Evolutionary conservation across 805 yeast species (phyloP), one percentile per base, ranked within the genome.

Genomic region (Metschnikowia gruessii): DNA sequence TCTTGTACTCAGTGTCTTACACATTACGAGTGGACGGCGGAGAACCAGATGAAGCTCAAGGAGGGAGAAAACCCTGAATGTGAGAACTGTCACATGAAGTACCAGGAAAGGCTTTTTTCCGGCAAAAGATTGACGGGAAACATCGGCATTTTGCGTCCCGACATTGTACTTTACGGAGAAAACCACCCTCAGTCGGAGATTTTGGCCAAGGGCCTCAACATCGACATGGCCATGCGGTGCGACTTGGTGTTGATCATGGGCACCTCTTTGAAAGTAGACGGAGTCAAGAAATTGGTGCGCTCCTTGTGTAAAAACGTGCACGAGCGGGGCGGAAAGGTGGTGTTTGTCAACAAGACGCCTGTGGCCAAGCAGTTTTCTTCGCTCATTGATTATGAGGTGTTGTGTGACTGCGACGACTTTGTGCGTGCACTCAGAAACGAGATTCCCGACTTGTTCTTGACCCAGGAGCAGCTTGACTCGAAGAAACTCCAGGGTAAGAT

Each of bases 121-220:
- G 98, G 98, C 3, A 90, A 90, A 63, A 67, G 99, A 46, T 62
- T 78, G 8, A 80, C 86, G 1, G 84, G 87, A 0, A 70, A 72
- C 36, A 79, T 84, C 4, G 99, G 99, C 0, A 65, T 80, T 21
- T 68, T 94, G 37, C 75, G 97, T 46, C 99, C 99, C 4, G 85
- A 85, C 57, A 90, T 92, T 48, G 96, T 92, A 1, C 72, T 92
- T 18, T 92, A 92, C 63, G 97, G 97, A 1, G 98, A 92, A 61
- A 83, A 90, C 57, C 98, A 92, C 64, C 97, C 97, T 1, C 80
- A 81, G 51, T 82, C 90, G 4, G 96, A 88, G 50, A 67, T 74
- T n/a, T 81, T 92, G 35, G 85, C 95, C 2, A 75, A 74, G 39
- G 89, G 90, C 7, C 66, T 87, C 33, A 75, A 71, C 41, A 71